Evolutionary conservation across 106 monocot genomes (phyloP), one percentile per base, ranked within the genome.

Genomic region (Acorus gramineus): DNA sequence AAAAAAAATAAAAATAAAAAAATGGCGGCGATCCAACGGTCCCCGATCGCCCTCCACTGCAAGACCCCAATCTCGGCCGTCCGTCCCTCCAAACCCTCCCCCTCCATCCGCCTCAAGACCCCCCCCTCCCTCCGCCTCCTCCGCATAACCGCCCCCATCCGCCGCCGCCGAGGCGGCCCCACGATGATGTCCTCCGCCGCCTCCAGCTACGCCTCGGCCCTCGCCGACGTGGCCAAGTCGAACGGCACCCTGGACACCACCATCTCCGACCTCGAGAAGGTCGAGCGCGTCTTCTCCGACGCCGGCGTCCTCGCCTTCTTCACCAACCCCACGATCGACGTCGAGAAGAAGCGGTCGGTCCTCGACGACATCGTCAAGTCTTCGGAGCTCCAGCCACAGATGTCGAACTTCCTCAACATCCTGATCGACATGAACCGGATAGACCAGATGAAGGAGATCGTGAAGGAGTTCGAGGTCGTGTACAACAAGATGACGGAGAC

Each of bases 401-500:
- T 74, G n/a, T 58, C 66, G 46, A 95, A 85, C 68, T 95, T 90
- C 81, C 71, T 95, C 59, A 69, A 63, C 65, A 79, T 95, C 66
- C 57, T 95, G 63, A 63, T 90, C 44, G 94, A 90, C 14, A 82
- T 71, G 68, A 55, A 59, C 49, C 69, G 94, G 73, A 72, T 72
- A 8, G 82, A 78, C 12, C 46, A 84, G 63, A 9, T 90, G 44
- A 47, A 63, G 53, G 84, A 90, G 13, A 90, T 95, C 54, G 84
- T 71, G 11, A 70, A 74, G 78, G 90, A 90, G 63, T 95, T 86
- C 60, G 90, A 90, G 73, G 47, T 5, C 7, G 60, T 14, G 64
- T 90, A 78, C 63, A 95, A 95, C 63, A 50, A 49, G 68, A 65
- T 84, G 2, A 95, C 94, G 11, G 84, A 82, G 46, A 95, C 90